Evolutionary conservation across 2,329 filamentous ascomycete species (phyloP).

Genomic region (Diplodia intermedia): DNA sequence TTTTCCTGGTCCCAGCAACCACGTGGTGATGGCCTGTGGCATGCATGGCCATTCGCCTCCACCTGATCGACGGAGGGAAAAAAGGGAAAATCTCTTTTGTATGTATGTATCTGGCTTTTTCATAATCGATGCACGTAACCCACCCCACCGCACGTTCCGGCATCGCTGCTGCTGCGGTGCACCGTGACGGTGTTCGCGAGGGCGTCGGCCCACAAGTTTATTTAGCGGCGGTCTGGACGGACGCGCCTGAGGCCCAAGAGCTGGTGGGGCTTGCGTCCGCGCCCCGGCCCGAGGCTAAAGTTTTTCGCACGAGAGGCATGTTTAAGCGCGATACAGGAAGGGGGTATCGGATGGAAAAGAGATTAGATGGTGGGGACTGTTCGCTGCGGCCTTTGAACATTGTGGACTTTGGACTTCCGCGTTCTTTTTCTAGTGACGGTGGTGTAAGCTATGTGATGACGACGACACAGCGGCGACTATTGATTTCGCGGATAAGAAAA

Average conservation of each 20-base stretch:
- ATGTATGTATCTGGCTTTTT: background rate
- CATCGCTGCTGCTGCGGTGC: background rate
- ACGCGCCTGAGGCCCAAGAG: background rate
- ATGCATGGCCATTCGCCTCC: background rate
- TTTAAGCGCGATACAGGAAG: background rate
- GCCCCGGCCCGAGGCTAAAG: background rate
- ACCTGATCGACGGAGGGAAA: background rate
- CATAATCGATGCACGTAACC: constrained; percentile 7
- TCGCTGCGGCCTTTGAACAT: no score
- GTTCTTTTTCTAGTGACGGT: no score
- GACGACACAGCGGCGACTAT: no score
- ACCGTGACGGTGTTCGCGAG: background rate
- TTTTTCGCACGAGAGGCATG: background rate
- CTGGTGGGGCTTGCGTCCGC: background rate
- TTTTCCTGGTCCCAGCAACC: background rate
- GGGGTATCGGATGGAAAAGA: background rate
- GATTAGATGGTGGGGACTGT: no score
- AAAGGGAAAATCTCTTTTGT: background rate
- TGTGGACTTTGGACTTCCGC: no score
- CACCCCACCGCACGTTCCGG: background rate
- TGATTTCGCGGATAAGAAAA: background rate
- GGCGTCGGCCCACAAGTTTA: background rate
- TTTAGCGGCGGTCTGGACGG: background rate
- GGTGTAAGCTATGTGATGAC: no score
- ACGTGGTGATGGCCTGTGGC: background rate